phyloP scores from a whole-genome alignment of 306 rosid genomes.

The Pterocarpus santalinus region DNA sequence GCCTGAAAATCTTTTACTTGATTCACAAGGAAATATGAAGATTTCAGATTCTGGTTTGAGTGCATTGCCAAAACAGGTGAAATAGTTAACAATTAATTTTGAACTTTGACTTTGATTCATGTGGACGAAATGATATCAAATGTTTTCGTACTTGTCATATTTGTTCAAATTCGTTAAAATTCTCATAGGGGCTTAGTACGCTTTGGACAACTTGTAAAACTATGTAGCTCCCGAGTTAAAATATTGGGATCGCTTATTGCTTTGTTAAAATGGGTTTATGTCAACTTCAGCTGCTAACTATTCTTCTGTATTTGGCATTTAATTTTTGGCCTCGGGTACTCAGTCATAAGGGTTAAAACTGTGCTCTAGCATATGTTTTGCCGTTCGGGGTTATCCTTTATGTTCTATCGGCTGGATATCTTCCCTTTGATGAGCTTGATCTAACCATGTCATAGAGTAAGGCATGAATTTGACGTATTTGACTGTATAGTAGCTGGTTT shows the following conservation, averaged over 20 bases:
- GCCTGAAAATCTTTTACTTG: slow-evolving; percentile 96
- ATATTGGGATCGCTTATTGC: slow-evolving; percentile 25
- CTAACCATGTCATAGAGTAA: slow-evolving; percentile 87
- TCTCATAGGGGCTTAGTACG: slow-evolving; percentile 79
- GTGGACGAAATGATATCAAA: slow-evolving; percentile 17
- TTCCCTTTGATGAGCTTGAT: slow-evolving; percentile 95
- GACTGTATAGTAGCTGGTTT: neutral
- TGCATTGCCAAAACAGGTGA: slow-evolving; percentile 87
- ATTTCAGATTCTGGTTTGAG: slow-evolving; percentile 95
- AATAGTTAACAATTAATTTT: slow-evolving; percentile 45
- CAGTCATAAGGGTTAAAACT: slow-evolving; percentile 93
- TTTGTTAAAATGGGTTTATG: slow-evolving; percentile 10
- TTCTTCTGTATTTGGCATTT: slow-evolving; percentile 16
- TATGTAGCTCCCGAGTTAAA: slow-evolving; percentile 97
- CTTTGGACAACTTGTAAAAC: slow-evolving; percentile 91
- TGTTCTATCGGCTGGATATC: slow-evolving; percentile 89
- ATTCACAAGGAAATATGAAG: slow-evolving; percentile 82
- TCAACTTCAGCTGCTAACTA: slow-evolving; percentile 31
- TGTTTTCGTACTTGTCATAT: slow-evolving; percentile 38
- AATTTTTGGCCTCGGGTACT: slow-evolving; percentile 69
- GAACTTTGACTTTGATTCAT: neutral
- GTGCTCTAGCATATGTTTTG: slow-evolving; percentile 93
- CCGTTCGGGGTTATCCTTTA: slow-evolving; percentile 94
- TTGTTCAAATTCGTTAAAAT: neutral
- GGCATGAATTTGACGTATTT: slow-evolving; percentile 67